Base-by-base conservation (phyloP, 163 green algal genomes). In the Scenedesmus sp. region DNA sequence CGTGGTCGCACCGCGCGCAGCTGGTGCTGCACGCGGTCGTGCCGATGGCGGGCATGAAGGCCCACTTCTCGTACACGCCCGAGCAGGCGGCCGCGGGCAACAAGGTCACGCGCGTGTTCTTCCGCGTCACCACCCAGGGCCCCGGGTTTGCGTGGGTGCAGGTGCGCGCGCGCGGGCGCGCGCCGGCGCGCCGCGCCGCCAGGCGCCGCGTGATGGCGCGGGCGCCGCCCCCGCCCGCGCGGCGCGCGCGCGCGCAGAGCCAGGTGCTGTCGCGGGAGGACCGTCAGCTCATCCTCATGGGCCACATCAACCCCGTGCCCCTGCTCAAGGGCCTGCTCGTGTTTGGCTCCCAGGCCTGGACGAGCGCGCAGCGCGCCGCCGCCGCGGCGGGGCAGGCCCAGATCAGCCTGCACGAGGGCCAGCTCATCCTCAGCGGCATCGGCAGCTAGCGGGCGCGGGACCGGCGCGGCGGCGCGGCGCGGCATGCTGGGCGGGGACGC, bases 281-380 rank as follows among this genome's bases (percentile, higher is more conserved):
- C 2, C 42, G 56, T 50, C 67, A 76, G 51, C 22, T 76, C 5
- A 57, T 76, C 51, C 54, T 76, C 50, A 50, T 76, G 67, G 51
- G 54, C 10, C 28, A 65, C 2, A 4, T 76, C 10, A 60, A n/a
- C 3, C 7, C 7, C n/a, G n/a, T n/a, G n/a, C 20, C 28, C 10
- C 36, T 36, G 24, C 56, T 64, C 50, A 62, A 76, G 67, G 42
- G 67, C 26, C 31, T 76, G 22, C 11, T 76, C 31, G 54, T 76
- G 48, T 76, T 76, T 76, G 67, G 67, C 51, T 33, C 28, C 28
- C 67, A 76, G 51, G 31, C n/a, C n/a, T n/a, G n/a, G n/a, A n/a
- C n/a, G n/a, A n/a, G n/a, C n/a, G n/a, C n/a, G n/a, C 18, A n/a
- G 36, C 51, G 2, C 20, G 22, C 5, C 15, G n/a, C 7, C 36